Base-by-base conservation (phyloP, 192 early-diverging fungal genomes). In the Backusella parvicylindrica region DNA sequence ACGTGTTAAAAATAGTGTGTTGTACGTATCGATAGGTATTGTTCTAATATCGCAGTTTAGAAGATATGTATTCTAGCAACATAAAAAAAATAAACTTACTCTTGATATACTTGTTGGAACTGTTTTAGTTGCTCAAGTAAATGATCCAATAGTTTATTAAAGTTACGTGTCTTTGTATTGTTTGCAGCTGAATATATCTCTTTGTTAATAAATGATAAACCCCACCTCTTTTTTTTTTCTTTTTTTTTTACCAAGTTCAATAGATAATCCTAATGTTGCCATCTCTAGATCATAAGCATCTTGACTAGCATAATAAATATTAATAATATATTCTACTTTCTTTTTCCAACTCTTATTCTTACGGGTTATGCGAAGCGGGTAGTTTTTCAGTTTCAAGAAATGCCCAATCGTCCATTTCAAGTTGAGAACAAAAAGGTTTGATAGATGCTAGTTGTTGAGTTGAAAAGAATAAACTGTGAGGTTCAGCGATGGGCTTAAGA, bases 211-310 rank as follows among this genome's bases (percentile, higher is more conserved):
- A 23, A 67, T 28, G 4, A n/a, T n/a, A 35, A 40, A 32, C 32
- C 30, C 35, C 50, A 13, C 33, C 16, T 0, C 18, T n/a, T 23
- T 73, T n/a, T 40, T 49, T 47, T 33, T 30, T 72, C 6, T 41
- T 30, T n/a, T 30, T 15, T 67, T 64, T 80, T 65, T 84, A 92
- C 90, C 84, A 68, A 91, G 77, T 69, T 88, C 86, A 64, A 91
- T 89, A 15, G 89, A 87, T 73, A 89, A 74, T 47, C 83, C 82
- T 12, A 89, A 84, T 36, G 88, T 90, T 12, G 84, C 82, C 88
- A 91, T 91, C 66, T 92, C 91, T 26, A 92, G 76, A 73, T 91
- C 91, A 80, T 86, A 91, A 32, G 89, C 89, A 74, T 91, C 90
- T 76, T 92, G 91, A 31, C 91, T 92, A 77, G 70, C 26, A 47